A percentile compares a stretch with the other conserved stretches of the same genome.
These are phyloP conservation scores for Lactifluus piperatus DNA, from an alignment of 768 basidiomycete genomes.

Conservation along the genomic window DNA sequence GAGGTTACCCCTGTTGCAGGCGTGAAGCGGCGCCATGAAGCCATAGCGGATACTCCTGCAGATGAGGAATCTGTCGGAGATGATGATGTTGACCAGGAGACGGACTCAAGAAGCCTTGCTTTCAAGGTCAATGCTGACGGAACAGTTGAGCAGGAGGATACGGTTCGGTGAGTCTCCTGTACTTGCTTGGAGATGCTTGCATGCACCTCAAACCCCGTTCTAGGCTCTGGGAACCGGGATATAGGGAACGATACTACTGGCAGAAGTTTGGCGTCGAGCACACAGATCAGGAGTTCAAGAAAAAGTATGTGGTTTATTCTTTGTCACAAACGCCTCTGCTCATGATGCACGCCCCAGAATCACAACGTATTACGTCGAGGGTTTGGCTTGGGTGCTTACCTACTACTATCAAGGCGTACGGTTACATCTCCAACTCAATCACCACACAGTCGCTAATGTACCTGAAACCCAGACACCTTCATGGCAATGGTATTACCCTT, in stretches of 20 bases:
- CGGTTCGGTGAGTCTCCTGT: slow-evolving; percentile 62
- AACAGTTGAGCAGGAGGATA: slow-evolving; percentile 89
- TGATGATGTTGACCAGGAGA: slow-evolving; percentile 21
- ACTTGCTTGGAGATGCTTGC: neutral
- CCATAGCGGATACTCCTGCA: neutral
- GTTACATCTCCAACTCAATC: slow-evolving; percentile 5
- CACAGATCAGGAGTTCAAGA: slow-evolving; percentile 63
- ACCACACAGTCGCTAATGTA: slow-evolving; percentile 10
- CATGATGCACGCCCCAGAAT: slow-evolving; percentile 38
- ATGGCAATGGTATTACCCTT: slow-evolving; percentile 99
- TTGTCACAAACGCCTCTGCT: slow-evolving; percentile 7
- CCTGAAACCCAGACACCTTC: slow-evolving; percentile 57
- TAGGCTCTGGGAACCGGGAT: slow-evolving; percentile 94
- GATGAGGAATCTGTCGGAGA: slow-evolving; percentile 25
- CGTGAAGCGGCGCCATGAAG: slow-evolving; percentile 41
- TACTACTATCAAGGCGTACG: slow-evolving; percentile 98
- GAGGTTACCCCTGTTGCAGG: slow-evolving; percentile 23
- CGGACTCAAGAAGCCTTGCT: slow-evolving; percentile 37
- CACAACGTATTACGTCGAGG: slow-evolving; percentile 82
- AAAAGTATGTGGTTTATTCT: slow-evolving; percentile 40
- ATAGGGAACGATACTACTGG: slow-evolving; percentile 88
- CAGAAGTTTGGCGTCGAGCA: slow-evolving; percentile 82
- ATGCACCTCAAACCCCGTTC: slow-evolving; percentile 10
- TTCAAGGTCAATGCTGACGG: slow-evolving; percentile 85
- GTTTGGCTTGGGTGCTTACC: slow-evolving; percentile 88